A percentile compares a stretch with the other conserved stretches of the same genome.
phyloP scores from a whole-genome alignment of 805 yeast genomes.

The Nakazawaea ishiwadae region DNA sequence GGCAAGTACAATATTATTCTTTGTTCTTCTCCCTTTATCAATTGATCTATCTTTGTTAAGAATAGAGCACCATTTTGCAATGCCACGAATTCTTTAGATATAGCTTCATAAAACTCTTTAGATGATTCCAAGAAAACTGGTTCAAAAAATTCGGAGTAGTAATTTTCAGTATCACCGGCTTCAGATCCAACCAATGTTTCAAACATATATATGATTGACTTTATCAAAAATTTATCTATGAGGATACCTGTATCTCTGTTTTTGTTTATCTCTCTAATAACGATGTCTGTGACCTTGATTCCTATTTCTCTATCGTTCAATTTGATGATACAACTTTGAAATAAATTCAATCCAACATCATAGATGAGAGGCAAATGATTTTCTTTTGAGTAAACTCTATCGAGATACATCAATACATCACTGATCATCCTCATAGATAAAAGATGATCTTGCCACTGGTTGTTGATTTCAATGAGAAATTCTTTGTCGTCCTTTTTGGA shows the following conservation, averaged over 20 bases:
- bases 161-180: slow-evolving; percentile 47
- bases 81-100: slow-evolving; percentile 40
- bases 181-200: slow-evolving; percentile 41
- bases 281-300: slow-evolving; percentile 36
- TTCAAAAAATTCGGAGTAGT: slow-evolving; percentile 62
- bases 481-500: slow-evolving; percentile 16
- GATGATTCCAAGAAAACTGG: slow-evolving; percentile 55
- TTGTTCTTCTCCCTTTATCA: slow-evolving; percentile 59
- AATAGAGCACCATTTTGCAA: slow-evolving; percentile 49
- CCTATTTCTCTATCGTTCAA: slow-evolving; percentile 48
- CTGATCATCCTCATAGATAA: slow-evolving; percentile 72
- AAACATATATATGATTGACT: slow-evolving; percentile 63
- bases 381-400: slow-evolving; percentile 78
- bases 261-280: slow-evolving; percentile 51
- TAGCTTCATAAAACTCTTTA: slow-evolving; percentile 45
- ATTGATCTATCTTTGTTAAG: slow-evolving; percentile 42
- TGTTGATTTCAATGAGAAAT: slow-evolving; percentile 28
- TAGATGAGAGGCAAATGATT: slow-evolving; percentile 55
- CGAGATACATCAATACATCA: slow-evolving; percentile 83
- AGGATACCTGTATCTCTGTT: slow-evolving; percentile 51
- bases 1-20: slow-evolving; percentile 54
- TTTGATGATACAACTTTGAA: slow-evolving; percentile 56
- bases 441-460: slow-evolving; percentile 69
- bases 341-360: slow-evolving; percentile 69
- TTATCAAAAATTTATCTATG: slow-evolving; percentile 53